phyloP scores from a whole-genome alignment of 179 eudicot species.

The Amaranthus tricolor region DNA sequence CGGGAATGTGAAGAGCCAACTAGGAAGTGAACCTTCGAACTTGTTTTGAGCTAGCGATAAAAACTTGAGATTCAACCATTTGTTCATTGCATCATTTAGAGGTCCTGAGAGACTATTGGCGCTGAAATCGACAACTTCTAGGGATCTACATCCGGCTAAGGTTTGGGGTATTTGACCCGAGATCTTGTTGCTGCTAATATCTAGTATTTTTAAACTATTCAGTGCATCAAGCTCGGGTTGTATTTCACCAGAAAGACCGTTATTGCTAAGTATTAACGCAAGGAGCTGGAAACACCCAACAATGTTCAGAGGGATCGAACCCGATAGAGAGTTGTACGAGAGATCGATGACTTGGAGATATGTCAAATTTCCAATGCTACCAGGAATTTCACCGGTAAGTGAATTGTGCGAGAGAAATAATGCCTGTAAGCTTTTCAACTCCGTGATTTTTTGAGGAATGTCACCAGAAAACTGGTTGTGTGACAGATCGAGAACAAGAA shows the following conservation, averaged over 20 bases:
- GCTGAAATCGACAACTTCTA: slow-evolving; percentile 90
- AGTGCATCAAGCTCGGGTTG: slow-evolving; percentile 89
- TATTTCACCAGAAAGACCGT: slow-evolving; percentile 81
- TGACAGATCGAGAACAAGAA: slow-evolving; percentile 77
- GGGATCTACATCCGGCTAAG: slow-evolving; percentile 88
- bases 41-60: slow-evolving; percentile 72
- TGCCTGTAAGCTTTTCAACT: slow-evolving; percentile 72
- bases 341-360: slow-evolving; percentile 93
- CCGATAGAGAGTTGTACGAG: slow-evolving; percentile 70
- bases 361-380: slow-evolving; percentile 78
- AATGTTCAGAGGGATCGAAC: slow-evolving; percentile 76
- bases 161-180: slow-evolving; percentile 92
- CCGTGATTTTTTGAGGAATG: slow-evolving; percentile 60
- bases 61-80: slow-evolving; percentile 78
- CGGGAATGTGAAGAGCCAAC: slow-evolving; percentile 74
- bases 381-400: slow-evolving; percentile 70
- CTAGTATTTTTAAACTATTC: slow-evolving; percentile 76
- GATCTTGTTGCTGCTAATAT: slow-evolving; percentile 70
- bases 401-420: slow-evolving; percentile 74
- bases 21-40: slow-evolving; percentile 64
- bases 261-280: slow-evolving; percentile 72
- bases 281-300: slow-evolving; percentile 91
- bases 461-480: slow-evolving; percentile 78
- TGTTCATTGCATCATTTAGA: slow-evolving; percentile 71
- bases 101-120: slow-evolving; percentile 77